These are phyloP conservation scores for Pyricularia grisea DNA, from an alignment of 2,329 filamentous ascomycete species.

Conservation along the genomic window DNA sequence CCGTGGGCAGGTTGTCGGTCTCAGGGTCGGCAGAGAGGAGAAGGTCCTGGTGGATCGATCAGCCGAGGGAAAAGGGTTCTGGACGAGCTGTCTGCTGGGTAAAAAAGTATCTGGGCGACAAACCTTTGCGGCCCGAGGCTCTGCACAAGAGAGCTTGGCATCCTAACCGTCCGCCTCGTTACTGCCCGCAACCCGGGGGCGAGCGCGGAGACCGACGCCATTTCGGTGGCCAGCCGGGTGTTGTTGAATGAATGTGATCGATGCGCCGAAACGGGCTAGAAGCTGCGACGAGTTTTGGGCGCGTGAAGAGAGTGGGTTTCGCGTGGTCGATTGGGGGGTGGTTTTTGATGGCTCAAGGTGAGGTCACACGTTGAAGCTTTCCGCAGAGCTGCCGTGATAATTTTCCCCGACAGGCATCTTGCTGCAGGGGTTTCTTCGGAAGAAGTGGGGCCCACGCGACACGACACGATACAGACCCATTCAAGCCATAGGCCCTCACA, in stretches of 20 bases:
- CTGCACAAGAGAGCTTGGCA: neutral
- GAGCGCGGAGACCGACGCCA: neutral
- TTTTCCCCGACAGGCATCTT: neutral
- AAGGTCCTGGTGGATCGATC: constrained; percentile 15
- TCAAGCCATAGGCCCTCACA: neutral
- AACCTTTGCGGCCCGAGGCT: neutral
- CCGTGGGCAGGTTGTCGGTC: constrained; percentile 25
- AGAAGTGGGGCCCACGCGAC: neutral
- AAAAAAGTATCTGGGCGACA: neutral
- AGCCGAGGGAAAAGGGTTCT: neutral
- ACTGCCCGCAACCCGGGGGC: neutral
- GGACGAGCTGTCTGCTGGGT: neutral
- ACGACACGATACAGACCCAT: neutral
- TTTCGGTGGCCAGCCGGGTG: neutral
- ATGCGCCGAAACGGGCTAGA: neutral
- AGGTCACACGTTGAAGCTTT: neutral
- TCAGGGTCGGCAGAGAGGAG: constrained; percentile 36
- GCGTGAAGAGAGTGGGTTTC: neutral
- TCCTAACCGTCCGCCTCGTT: neutral
- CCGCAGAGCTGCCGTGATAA: neutral
- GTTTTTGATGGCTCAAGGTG: neutral
- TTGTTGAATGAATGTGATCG: neutral
- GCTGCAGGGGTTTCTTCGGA: neutral
- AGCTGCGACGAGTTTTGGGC: neutral
- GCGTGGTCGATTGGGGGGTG: neutral